Conservation (phyloP, 2,329 filamentous ascomycete genomes). For the Nannizziopsis barbatae region DNA sequence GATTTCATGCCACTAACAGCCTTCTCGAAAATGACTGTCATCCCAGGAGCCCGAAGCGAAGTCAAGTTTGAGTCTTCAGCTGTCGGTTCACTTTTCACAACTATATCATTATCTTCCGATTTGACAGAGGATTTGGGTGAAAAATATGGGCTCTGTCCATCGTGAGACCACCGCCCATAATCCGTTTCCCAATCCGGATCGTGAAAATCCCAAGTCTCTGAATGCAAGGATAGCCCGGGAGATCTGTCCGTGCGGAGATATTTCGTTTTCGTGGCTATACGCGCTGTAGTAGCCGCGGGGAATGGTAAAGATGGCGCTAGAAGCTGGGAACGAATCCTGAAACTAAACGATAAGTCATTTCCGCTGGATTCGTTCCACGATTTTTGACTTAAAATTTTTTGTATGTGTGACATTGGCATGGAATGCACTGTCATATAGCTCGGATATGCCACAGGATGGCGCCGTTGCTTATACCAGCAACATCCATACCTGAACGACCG, state of each 20-base stretch:
- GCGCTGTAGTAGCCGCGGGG: slow-evolving; percentile 7
- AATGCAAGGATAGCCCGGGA: not conserved
- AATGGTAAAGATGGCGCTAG: slow-evolving; percentile 8
- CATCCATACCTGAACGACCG: slow-evolving; percentile 9
- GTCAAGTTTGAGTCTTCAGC: not conserved
- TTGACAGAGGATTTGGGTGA: not conserved
- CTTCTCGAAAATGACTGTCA: not conserved
- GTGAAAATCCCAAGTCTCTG: slow-evolving; percentile 9
- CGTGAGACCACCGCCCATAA: not conserved
- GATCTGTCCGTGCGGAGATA: slow-evolving; percentile 4
- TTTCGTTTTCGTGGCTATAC: slow-evolving; percentile 6
- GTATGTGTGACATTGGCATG: slow-evolving; percentile 11
- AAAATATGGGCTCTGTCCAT: not conserved
- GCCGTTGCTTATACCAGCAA: slow-evolving; percentile 13
- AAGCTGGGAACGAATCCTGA: not conserved
- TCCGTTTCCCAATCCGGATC: slow-evolving; percentile 9
- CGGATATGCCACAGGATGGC: slow-evolving; percentile 7
- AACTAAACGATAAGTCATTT: slow-evolving; percentile 1
- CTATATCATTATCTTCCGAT: not conserved
- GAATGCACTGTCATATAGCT: slow-evolving; percentile 11
- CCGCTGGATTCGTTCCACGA: slow-evolving; percentile 6
- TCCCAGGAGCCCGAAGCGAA: not conserved
- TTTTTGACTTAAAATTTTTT: slow-evolving; percentile 4
- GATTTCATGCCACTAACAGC: not conserved
- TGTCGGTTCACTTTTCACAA: not conserved